These are phyloP conservation scores for Gentiana macrophylla DNA, from an alignment of 257 asterid species.

Conservation along the genomic window DNA sequence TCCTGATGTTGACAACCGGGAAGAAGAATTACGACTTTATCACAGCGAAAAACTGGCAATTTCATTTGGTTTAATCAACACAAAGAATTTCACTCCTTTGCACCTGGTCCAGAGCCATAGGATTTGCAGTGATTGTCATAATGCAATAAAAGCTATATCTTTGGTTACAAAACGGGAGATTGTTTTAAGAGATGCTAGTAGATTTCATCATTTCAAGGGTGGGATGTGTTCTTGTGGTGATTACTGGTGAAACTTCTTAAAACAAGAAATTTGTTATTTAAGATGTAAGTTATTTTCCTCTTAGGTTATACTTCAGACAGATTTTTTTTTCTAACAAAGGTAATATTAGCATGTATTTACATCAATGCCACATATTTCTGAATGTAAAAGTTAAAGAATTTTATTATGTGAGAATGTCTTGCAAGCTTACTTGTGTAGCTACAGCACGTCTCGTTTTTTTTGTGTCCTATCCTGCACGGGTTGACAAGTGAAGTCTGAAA, in stretches of 20 bases:
- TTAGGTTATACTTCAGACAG: no score
- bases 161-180: constrained; percentile 41
- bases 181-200: constrained; percentile 66
- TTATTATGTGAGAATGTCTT: no score
- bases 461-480: no score
- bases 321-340: no score
- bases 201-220: constrained; percentile 65
- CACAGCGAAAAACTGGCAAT: constrained; percentile 85
- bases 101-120: constrained; percentile 83
- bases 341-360: no score
- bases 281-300: no score
- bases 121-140: constrained; percentile 71
- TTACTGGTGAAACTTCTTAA: constrained; percentile 47
- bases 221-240: constrained; percentile 81
- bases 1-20: constrained; percentile 74
- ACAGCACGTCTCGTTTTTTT: no score
- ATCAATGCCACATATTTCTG: no score
- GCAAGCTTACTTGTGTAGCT: no score
- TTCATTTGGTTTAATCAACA: constrained; percentile 70
- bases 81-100: constrained; percentile 51
- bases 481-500: no score
- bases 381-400: no score
- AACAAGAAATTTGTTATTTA: neutral
- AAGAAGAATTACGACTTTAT: constrained; percentile 30
- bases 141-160: constrained; percentile 49